Evolutionary conservation across 2,329 filamentous ascomycete genomes (phyloP), one percentile per base, ranked within the genome.

Genomic region (Ilyonectria destructans): DNA sequence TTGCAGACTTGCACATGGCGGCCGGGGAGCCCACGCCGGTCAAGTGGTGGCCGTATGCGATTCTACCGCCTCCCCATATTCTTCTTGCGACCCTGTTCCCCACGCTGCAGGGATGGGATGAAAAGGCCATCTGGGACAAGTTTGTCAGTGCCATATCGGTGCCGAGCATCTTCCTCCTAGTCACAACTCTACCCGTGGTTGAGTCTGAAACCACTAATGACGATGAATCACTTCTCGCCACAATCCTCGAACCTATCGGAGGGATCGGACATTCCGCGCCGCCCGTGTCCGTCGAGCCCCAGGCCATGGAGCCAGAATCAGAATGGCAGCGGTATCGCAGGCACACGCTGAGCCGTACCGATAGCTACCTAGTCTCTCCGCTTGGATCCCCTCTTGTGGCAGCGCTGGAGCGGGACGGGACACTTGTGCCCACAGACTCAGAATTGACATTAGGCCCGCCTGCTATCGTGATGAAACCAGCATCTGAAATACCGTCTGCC

Each of bases 151-250:
- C 96, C 12, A 87, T 97, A 43, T 95, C 95, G 8, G 91, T 94
- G n/a, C 93, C 95, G 1, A 97, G 93, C 74, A 94, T 99, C 43
- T 93, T 99, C 69, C 83, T 98, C 2, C 86, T 99, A 4, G 96
- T 96, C 1, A 90, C 96, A 54, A 99, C 96, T 0, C 81, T 99
- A 5, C 96, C 97, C 0, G 95, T 99, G 1, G 93, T 97, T 6
- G 96, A 98, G 75, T 88, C 89, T 1, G 87, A 89, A 48, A 86
- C 89, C 21, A 85, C 87, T 8, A 87, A 90, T 5, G 77, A 77
- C 6, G 74, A 76, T 17, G 63, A 58, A 23, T 77, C 75, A 6
- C n/a, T 74, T 8, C 68, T 74, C 4, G 77, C 76, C 6, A 74
- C 67, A 10, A 57, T 78, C 7, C 66, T 77, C 10, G 82, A 83